Evolutionary conservation across 108 stramenopile genomes (phyloP).

Genomic region (Mayamaea pseudoterrestris): DNA sequence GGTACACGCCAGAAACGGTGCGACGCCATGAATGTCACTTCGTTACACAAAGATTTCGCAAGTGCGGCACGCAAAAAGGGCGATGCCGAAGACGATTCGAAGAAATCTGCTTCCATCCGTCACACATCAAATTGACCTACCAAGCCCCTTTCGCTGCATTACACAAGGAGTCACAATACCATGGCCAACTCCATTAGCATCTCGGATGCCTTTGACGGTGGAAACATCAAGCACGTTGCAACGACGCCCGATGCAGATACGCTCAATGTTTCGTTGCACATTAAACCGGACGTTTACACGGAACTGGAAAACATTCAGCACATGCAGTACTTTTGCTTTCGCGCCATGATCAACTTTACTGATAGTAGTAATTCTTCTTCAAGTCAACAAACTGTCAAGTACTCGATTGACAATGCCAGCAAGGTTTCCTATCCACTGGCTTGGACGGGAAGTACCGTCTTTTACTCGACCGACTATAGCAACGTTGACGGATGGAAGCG

Average conservation of each 20-base stretch:
- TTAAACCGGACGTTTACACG: slow-evolving; percentile 40
- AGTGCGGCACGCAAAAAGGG: no score
- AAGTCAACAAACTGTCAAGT: slow-evolving; percentile 7
- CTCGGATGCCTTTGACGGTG: slow-evolving; percentile 67
- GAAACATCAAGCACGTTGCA: slow-evolving; percentile 49
- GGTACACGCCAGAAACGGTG: no score
- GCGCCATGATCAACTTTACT: slow-evolving; percentile 16
- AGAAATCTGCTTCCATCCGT: no score
- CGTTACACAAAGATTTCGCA: no score
- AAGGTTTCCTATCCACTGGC: slow-evolving; percentile 32
- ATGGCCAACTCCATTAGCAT: slow-evolving; percentile 17
- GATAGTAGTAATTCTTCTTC: no score
- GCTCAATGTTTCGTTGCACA: slow-evolving; percentile 18
- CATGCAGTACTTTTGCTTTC: slow-evolving; percentile 51
- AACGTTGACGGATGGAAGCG: slow-evolving; percentile 34
- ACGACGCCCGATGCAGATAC: slow-evolving; percentile 8
- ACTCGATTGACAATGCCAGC: slow-evolving; percentile 35
- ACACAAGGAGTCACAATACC: no score
- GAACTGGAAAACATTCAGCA: slow-evolving; percentile 39
- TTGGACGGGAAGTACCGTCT: slow-evolving; percentile 42
- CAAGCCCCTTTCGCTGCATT: no score
- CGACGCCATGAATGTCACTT: no score
- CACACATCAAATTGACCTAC: no score
- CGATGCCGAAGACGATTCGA: no score
- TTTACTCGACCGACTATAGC: slow-evolving; percentile 14